Evolutionary conservation across 2,329 filamentous ascomycete genomes (phyloP).

Genomic region (Magnaporthales sp.): DNA sequence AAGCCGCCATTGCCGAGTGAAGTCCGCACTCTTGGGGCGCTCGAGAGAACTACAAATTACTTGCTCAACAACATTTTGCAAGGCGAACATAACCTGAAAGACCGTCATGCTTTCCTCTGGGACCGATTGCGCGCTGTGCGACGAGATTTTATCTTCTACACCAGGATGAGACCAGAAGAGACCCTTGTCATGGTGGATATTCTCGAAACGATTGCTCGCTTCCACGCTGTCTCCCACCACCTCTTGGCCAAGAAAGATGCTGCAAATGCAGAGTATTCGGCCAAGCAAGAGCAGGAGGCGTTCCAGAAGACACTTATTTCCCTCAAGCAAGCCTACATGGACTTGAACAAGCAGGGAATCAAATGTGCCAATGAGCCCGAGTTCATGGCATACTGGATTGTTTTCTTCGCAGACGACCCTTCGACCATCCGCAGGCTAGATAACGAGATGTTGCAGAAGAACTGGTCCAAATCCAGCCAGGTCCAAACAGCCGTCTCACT

Average conservation of each 20-base stretch:
- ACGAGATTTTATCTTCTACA: conserved; percentile 61
- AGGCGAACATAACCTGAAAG: conserved; percentile 28
- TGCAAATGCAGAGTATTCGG: conserved; percentile 51
- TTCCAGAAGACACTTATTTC: conserved; percentile 57
- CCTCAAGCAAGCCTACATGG: conserved; percentile 57
- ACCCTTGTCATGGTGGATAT: conserved; percentile 52
- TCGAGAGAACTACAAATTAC: conserved; percentile 54
- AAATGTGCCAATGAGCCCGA: conserved; percentile 54
- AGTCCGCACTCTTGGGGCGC: conserved; percentile 50
- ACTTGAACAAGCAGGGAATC: conserved; percentile 50
- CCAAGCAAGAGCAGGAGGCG: conserved; percentile 61
- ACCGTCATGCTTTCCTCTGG: conserved; percentile 56
- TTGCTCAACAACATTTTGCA: conserved; percentile 50
- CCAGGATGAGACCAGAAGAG: conserved; percentile 47
- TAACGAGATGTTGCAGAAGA: conserved; percentile 3
- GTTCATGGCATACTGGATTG: conserved; percentile 56
- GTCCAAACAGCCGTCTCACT: conserved; percentile 54
- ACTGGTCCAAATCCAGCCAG: conserved; percentile 44
- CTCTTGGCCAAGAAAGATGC: conserved; percentile 49
- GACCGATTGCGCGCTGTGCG: conserved; percentile 60
- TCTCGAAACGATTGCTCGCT: conserved; percentile 57
- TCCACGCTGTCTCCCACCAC: conserved; percentile 58
- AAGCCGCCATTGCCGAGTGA: conserved; percentile 61
- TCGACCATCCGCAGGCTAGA: conserved; percentile 1
- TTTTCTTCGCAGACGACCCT: conserved; percentile 52